Percentiles rank a stretch among this genome's conserved stretches.
Evolutionary conservation across 108 stramenopile species (phyloP).

Genomic region (Skeletonema grethae): DNA sequence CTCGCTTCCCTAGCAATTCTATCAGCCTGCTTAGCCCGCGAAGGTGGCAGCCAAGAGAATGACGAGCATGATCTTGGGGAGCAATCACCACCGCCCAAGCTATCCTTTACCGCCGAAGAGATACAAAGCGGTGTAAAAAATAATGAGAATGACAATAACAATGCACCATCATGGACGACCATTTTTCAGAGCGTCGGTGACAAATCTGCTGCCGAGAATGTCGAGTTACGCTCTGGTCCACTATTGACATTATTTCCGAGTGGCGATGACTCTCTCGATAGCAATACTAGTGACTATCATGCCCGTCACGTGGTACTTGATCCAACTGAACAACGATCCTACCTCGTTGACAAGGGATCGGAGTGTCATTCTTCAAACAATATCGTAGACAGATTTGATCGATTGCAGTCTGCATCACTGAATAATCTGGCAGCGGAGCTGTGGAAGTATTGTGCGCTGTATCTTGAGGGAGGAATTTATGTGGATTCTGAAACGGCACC

Average conservation of each 20-base stretch:
- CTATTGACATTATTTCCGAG: conserved; percentile 14
- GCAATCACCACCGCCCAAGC: conserved; percentile 26
- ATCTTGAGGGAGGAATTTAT: conserved; percentile 54
- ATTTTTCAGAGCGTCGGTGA: conserved; percentile 13
- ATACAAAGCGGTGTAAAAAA: conserved; percentile 1
- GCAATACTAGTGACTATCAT: background rate
- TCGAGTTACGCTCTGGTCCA: conserved; percentile 10
- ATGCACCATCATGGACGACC: conserved; percentile 7
- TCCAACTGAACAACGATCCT: conserved; percentile 18
- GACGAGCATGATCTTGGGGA: background rate
- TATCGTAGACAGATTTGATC: conserved; percentile 22
- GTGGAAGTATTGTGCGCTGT: conserved; percentile 75
- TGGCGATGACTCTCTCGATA: background rate
- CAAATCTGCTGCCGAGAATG: background rate
- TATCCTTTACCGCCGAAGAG: conserved; percentile 29
- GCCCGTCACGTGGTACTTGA: conserved; percentile 17
- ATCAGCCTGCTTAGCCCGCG: background rate
- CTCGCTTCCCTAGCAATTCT: background rate
- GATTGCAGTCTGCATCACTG: conserved; percentile 3
- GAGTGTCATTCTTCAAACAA: conserved; percentile 3
- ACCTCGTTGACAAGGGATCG: conserved; percentile 10
- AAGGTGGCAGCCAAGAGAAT: background rate
- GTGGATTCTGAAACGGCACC: conserved; percentile 59
- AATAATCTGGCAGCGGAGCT: conserved; percentile 66
- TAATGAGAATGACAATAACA: background rate